Percentiles rank a stretch among this genome's conserved stretches.
These are phyloP conservation scores for Diaporthe citri DNA, from an alignment of 2,329 filamentous ascomycete species.

Conservation along the genomic window DNA sequence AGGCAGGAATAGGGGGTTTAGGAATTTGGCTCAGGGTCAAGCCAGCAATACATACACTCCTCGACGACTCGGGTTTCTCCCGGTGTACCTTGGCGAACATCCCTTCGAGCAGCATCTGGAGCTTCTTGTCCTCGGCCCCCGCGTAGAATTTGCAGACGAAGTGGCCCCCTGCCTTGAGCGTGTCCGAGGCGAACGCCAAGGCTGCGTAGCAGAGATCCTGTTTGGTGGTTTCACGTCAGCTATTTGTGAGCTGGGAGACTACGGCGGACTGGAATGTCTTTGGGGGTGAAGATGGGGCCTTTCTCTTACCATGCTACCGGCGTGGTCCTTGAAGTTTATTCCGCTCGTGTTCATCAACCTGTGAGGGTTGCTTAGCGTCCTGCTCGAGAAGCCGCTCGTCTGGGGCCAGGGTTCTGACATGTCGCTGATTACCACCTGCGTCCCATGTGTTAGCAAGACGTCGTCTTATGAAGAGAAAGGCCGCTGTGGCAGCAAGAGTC, in stretches of 20 bases:
- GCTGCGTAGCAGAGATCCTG: constrained; percentile 93
- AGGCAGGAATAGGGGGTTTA: too few relatives aligned
- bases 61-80: constrained; percentile 92
- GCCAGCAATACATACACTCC: constrained; percentile 72
- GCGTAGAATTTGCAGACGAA: constrained; percentile 99
- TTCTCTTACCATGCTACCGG: constrained; percentile 90
- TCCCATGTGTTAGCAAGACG: background rate
- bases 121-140: constrained; percentile 83
- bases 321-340: constrained; percentile 86
- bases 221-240: constrained; percentile 7
- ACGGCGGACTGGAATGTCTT: background rate
- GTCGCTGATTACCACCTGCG: constrained; percentile 90
- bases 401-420: constrained; percentile 98
- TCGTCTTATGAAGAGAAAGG: background rate
- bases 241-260: background rate
- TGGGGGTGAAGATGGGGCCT: background rate
- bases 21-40: background rate
- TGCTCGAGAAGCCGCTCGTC: constrained; percentile 82
- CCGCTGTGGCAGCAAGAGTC: background rate
- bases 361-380: constrained; percentile 95
- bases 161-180: constrained; percentile 83
- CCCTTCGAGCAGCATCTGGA: constrained; percentile 80
- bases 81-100: constrained; percentile 85
- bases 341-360: constrained; percentile 99
- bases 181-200: constrained; percentile 86